phyloP scores from a whole-genome alignment of 441 rosid species.

The Populus hybrid region DNA sequence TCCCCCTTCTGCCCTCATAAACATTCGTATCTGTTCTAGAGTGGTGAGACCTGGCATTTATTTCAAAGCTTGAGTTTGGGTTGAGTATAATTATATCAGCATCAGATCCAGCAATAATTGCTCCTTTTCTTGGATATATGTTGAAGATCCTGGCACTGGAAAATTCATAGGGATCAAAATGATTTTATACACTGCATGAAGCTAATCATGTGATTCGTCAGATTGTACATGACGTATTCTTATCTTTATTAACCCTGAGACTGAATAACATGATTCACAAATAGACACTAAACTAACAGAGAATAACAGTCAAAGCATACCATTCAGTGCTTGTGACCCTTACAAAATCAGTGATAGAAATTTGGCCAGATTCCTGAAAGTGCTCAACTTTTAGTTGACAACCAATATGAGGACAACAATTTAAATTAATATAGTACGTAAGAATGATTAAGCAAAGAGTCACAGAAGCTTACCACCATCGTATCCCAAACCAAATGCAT shows the following conservation, averaged over 20 bases:
- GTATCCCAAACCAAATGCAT: conserved; percentile 97
- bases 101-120: conserved; percentile 82
- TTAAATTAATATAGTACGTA: background rate
- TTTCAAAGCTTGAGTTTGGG: conserved; percentile 77
- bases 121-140: conserved; percentile 88
- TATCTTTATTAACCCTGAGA: background rate
- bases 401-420: background rate
- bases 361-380: conserved; percentile 83
- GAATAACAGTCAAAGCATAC: background rate
- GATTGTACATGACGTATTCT: background rate
- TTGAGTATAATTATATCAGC: conserved; percentile 86
- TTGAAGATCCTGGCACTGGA: conserved; percentile 92
- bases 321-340: conserved; percentile 54
- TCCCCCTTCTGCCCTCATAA: conserved; percentile 70
- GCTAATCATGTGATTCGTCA: background rate
- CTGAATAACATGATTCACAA: background rate
- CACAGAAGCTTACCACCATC: conserved; percentile 75
- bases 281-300: background rate
- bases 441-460: conserved; percentile 9
- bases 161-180: conserved; percentile 8
- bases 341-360: conserved; percentile 77
- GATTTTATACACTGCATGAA: background rate
- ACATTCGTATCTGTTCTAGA: conserved; percentile 84
- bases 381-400: conserved; percentile 5
- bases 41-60: conserved; percentile 68